Conservation (phyloP, 768 basidiomycete genomes). For the Boletus sp. region DNA sequence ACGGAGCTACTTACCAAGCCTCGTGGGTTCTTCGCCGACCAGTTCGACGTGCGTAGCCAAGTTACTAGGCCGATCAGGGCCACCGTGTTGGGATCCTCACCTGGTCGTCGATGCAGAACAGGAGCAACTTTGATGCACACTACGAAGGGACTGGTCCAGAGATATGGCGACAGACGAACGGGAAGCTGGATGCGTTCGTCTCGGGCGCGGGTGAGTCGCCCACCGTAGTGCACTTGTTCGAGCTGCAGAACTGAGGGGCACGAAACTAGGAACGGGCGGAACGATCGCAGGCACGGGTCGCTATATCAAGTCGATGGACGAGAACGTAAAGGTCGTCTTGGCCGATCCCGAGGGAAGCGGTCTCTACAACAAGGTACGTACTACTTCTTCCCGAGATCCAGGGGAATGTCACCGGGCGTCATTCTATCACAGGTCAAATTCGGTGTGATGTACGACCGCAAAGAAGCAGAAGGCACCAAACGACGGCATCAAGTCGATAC, state of each 20-base stretch:
- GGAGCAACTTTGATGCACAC: constrained; percentile 88
- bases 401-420: neutral
- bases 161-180: constrained; percentile 91
- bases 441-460: constrained; percentile 93
- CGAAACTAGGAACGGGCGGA: constrained; percentile 82
- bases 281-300: constrained; percentile 85
- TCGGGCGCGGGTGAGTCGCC: constrained; percentile 71
- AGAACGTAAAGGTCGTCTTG: constrained; percentile 66
- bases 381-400: neutral
- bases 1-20: constrained; percentile 51
- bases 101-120: constrained; percentile 47
- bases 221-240: neutral
- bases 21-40: constrained; percentile 91
- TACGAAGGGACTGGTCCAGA: constrained; percentile 90
- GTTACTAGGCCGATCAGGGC: neutral
- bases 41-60: constrained; percentile 67
- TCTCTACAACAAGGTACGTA: constrained; percentile 81
- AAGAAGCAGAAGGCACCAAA: constrained; percentile 91
- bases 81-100: neutral
- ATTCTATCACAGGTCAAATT: constrained; percentile 62
- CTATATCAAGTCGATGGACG: constrained; percentile 75
- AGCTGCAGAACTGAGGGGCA: neutral
- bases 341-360: constrained; percentile 95
- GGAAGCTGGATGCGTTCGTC: constrained; percentile 79
- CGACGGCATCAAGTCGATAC: constrained; percentile 94